Evolutionary conservation across 1,284 basidiomycete genomes (phyloP), one percentile per base, ranked within the genome.

Genomic region (Ustilago tritici): DNA sequence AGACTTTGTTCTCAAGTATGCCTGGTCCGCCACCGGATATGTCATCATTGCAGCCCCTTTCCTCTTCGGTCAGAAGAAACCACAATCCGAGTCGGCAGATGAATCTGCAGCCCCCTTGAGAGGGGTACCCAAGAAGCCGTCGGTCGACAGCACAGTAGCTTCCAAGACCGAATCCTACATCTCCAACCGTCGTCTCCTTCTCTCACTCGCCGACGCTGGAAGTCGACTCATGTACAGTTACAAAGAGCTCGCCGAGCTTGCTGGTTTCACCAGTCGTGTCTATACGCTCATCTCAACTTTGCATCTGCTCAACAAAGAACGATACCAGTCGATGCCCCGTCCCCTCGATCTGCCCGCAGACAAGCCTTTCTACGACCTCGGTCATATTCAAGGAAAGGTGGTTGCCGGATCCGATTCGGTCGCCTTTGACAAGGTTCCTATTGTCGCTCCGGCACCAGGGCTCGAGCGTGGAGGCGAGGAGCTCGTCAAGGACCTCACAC

Each of bases 161-260:
- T 84, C 86, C 50, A 88, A 91, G 50, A 92, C 92, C 0, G 91
- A 92, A 81, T 90, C 72, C 47, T 98, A 98, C 86, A 95, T 98
- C 65, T 96, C 95, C 28, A 97, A 95, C 74, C 75, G 82, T 36
- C 90, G 95, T 23, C 90, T 98, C 4, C 89, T 98, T 3, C 89
- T 98, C 40, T 95, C 95, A 0, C 90, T 98, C 6, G 95, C 95
- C 4, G 95, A 99, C 82, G 96, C 95, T 0, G 96, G 95, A 23
- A 95, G 95, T 2, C 90, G 95, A 41, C 88, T 97, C 49, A 95
- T 95, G 93, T 94, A 93, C 84, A 92, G 93, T 8, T 93, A 94
- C 87, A 94, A 94, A 78, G 84, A 83, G 56, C 89, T 99, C 2
- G 91, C 97, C 49, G 94, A 97, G 85, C 90, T 98, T 32, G 94